Percentiles rank a stretch among this genome's conserved stretches.
Conservation (phyloP, 2,329 filamentous ascomycete genomes). For the Monosporascus sp. region DNA sequence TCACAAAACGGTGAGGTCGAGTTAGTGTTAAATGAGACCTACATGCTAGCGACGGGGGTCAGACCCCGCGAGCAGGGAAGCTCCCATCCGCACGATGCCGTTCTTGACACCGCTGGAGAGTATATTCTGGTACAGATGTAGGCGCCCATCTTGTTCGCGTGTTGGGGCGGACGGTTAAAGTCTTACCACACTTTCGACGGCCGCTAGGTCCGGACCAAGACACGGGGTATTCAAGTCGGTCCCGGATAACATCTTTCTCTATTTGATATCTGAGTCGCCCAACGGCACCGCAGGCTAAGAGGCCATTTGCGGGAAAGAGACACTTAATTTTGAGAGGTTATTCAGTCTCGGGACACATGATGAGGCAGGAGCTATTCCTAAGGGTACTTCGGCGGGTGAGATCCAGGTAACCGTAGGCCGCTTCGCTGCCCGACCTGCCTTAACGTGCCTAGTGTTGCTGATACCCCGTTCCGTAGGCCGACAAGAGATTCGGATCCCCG, state of each 20-base stretch:
- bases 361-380: not conserved
- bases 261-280: not conserved
- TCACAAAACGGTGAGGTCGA: not conserved
- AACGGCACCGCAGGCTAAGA: not conserved
- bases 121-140: conserved; percentile 6
- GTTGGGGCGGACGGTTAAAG: not conserved
- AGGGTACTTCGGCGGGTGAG: not conserved
- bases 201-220: not conserved
- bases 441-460: not conserved
- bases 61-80: conserved; percentile 5
- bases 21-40: conserved; percentile 6
- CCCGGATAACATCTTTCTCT: not conserved
- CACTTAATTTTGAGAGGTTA: not conserved
- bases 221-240: not conserved
- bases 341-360: not conserved
- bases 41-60: conserved; percentile 3
- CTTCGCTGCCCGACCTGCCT: not conserved
- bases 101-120: conserved; percentile 5
- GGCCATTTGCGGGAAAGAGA: not conserved
- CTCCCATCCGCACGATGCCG: conserved; percentile 6
- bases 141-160: not conserved
- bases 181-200: not conserved
- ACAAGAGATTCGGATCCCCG: not conserved
- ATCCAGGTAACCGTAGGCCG: not conserved
- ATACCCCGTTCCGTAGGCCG: not conserved